Evolutionary conservation across 2,329 filamentous ascomycete genomes (phyloP), one percentile per base, ranked within the genome.

Genomic region (Coleophoma eucalyptorum): DNA sequence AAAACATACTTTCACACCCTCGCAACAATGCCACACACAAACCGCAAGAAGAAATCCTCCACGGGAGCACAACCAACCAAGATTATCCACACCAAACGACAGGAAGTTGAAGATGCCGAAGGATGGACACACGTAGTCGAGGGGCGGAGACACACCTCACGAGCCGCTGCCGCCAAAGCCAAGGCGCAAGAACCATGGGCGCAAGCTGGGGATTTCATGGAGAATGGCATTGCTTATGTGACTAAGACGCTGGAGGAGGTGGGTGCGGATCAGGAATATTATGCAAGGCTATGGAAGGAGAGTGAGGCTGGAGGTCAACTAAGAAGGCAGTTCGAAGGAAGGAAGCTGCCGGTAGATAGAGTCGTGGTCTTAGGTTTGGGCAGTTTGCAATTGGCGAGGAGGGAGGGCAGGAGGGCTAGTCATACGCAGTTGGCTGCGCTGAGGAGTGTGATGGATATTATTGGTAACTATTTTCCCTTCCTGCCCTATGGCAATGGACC

Each of bases 111-210:
- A 13, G 65, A 64, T 50, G 53, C 51, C 1, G 61, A 67, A 37
- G 65, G 65, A n/a, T 67, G 65, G 65, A 62, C 62, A 20, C 63
- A 67, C 52, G 60, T 67, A 21, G 49, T 67, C 10, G 60, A 64
- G 13, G 55, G 57, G 8, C 57, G 58, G 2, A 49, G 49, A 18
- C 48, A 48, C 12, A 52, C 5, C 45, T 50, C 15, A 42, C 46
- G 43, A n/a, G 26, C 26, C 4, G 20, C 40, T 3, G 34, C 44
- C 15, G 35, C 45, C 15, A 20, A 44, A 18, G 47, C 48, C 15
- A 55, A 55, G n/a, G 19, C 31, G 0, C 53, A 49, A 19, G 48
- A 51, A 7, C 41, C 46, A 10, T 32, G 33, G 18, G 46, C 59
- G 8, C 57, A 61, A n/a, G 57, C 46, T 6, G 62, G 59, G 0